These are phyloP conservation scores for Vitis amurensis DNA, from an alignment of 164 flowering plant genomes.

Conservation along the genomic window DNA sequence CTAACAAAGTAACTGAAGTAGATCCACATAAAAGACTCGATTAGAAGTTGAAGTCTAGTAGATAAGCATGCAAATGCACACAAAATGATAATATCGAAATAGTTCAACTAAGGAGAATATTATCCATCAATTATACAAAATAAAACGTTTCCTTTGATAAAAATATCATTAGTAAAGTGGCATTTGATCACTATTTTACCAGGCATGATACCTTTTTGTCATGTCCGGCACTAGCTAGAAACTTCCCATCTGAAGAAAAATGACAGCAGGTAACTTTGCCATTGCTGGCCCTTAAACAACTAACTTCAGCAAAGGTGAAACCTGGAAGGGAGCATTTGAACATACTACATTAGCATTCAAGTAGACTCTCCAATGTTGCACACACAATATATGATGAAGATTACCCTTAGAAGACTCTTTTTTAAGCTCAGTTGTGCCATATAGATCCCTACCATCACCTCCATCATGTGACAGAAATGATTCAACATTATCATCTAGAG, in stretches of 20 bases:
- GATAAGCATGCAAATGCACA: background rate
- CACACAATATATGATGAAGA: background rate
- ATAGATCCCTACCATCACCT: constrained; percentile 76
- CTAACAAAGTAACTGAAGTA: too few relatives aligned
- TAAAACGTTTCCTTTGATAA: too few relatives aligned
- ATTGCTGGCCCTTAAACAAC: constrained; percentile 61
- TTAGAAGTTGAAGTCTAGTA: background rate
- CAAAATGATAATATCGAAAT: background rate
- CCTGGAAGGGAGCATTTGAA: constrained; percentile 39
- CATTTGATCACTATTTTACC: background rate
- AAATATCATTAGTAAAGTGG: background rate
- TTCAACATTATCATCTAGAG: constrained; percentile 86
- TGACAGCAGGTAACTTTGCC: constrained; percentile 84
- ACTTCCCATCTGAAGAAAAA: constrained; percentile 88
- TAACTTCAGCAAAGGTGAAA: constrained; percentile 66
- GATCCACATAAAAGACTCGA: too few relatives aligned
- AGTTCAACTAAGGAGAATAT: too few relatives aligned
- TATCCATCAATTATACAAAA: too few relatives aligned
- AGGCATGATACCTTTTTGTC: constrained; percentile 72
- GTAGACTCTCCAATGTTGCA: background rate
- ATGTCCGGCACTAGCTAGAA: constrained; percentile 88
- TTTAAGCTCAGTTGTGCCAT: constrained; percentile 70
- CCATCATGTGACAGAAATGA: constrained; percentile 82
- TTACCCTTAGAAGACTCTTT: constrained; percentile 76
- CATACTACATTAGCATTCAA: constrained; percentile 2